phyloP scores from a whole-genome alignment of 305 asterid genomes.

The Fraxinus dipetala region DNA sequence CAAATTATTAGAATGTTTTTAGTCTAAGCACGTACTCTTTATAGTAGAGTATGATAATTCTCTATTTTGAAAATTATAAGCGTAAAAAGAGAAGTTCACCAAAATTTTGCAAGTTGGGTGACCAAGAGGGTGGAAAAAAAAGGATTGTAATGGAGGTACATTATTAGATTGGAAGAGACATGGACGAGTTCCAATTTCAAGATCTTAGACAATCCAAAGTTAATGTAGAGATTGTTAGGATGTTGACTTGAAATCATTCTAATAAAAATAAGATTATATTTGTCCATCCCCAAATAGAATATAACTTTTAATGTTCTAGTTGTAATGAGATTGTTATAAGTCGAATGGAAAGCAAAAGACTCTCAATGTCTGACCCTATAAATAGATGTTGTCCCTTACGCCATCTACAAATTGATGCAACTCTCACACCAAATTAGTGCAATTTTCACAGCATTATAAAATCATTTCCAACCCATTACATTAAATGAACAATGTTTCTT shows the following conservation, averaged over 20 bases:
- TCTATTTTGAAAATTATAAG: not conserved
- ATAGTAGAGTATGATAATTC: not conserved
- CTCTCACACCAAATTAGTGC: not conserved
- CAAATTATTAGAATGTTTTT: not conserved
- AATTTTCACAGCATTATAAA: too few species aligned
- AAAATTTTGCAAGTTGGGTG: not conserved
- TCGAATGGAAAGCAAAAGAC: too few species aligned
- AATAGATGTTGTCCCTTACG: too few species aligned
- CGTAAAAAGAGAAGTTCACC: not conserved
- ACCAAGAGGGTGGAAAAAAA: not conserved
- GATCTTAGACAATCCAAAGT: not conserved
- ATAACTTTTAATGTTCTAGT: too few species aligned
- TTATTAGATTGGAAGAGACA: not conserved
- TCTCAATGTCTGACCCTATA: too few species aligned
- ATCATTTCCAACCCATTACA: not conserved
- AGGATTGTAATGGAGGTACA: not conserved
- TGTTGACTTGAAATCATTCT: not conserved
- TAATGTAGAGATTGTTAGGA: not conserved
- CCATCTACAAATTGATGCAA: not conserved
- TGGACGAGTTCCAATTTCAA: not conserved
- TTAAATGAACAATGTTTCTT: too few species aligned
- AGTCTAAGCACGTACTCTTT: not conserved
- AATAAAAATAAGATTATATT: not conserved
- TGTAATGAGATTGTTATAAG: not conserved
- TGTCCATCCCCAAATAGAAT: not conserved